These are phyloP conservation scores for Eucalyptus melliodora DNA, from an alignment of 345 rosid genomes.

Conservation along the genomic window DNA sequence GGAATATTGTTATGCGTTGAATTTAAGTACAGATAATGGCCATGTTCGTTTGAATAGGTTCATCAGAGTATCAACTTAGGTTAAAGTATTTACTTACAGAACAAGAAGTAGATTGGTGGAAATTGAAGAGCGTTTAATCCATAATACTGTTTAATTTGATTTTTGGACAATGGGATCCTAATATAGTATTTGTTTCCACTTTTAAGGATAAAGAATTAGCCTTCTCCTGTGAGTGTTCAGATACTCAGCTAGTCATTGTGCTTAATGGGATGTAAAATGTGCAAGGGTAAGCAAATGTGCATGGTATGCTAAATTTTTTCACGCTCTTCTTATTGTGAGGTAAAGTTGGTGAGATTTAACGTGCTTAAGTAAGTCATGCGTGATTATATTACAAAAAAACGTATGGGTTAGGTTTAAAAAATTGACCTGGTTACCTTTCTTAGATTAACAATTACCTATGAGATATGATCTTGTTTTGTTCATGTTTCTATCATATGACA, in stretches of 20 bases:
- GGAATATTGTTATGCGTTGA: background rate
- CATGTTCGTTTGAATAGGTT: background rate
- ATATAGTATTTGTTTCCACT: background rate
- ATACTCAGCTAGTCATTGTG: background rate
- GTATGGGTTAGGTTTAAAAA: background rate
- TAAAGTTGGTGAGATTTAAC: background rate
- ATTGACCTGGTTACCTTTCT: background rate
- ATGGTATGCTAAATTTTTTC: background rate
- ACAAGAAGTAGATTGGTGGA: background rate
- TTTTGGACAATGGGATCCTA: background rate
- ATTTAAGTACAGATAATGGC: background rate
- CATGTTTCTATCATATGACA: background rate
- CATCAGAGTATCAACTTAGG: background rate
- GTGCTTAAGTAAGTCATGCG: background rate
- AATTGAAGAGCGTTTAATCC: background rate
- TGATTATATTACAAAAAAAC: background rate
- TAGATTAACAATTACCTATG: background rate
- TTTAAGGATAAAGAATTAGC: background rate
- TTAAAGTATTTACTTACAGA: background rate
- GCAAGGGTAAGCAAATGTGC: background rate
- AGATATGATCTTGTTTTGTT: background rate
- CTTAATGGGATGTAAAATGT: background rate
- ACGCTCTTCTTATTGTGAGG: background rate
- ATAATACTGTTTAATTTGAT: background rate
- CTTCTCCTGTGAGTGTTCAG: background rate